A percentile compares a stretch with the other conserved stretches of the same genome.
These are phyloP conservation scores for Cercis canadensis DNA, from an alignment of 306 rosid genomes.

Conservation along the genomic window DNA sequence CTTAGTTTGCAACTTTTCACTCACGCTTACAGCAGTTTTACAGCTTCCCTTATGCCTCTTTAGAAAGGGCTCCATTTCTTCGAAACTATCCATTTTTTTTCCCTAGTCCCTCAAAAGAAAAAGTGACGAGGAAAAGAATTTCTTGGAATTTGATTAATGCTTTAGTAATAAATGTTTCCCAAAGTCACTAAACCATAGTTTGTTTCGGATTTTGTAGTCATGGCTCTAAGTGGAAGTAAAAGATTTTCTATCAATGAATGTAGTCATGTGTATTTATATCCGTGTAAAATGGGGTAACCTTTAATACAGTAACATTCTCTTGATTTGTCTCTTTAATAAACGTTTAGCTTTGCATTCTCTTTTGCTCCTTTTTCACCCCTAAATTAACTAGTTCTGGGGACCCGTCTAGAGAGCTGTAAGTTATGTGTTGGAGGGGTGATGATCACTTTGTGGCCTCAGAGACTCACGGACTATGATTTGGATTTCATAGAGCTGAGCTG, in stretches of 20 bases:
- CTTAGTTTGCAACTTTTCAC: constrained; percentile 65
- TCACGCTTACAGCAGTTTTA: constrained; percentile 69
- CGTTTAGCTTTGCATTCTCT: too few relatives aligned
- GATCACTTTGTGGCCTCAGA: constrained; percentile 10
- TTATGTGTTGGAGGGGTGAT: neutral
- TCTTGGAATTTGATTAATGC: constrained; percentile 57
- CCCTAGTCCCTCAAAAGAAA: constrained; percentile 43
- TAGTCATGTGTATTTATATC: neutral
- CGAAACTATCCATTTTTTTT: constrained; percentile 47
- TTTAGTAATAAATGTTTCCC: constrained; percentile 35
- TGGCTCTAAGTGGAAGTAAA: constrained; percentile 7
- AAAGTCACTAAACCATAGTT: constrained; percentile 29
- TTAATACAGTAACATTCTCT: too few relatives aligned
- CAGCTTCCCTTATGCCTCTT: constrained; percentile 51
- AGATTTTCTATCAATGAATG: neutral
- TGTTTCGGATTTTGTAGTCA: constrained; percentile 33
- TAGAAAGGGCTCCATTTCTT: constrained; percentile 62
- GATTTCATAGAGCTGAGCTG: constrained; percentile 37
- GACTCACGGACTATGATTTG: constrained; percentile 34
- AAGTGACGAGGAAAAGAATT: constrained; percentile 60
- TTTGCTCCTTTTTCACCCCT: constrained; percentile 4
- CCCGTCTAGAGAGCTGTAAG: too few relatives aligned
- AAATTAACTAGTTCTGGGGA: too few relatives aligned
- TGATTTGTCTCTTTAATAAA: too few relatives aligned
- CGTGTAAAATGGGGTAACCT: neutral